Conservation (phyloP, 805 yeast species). For the Ogataea pini region DNA sequence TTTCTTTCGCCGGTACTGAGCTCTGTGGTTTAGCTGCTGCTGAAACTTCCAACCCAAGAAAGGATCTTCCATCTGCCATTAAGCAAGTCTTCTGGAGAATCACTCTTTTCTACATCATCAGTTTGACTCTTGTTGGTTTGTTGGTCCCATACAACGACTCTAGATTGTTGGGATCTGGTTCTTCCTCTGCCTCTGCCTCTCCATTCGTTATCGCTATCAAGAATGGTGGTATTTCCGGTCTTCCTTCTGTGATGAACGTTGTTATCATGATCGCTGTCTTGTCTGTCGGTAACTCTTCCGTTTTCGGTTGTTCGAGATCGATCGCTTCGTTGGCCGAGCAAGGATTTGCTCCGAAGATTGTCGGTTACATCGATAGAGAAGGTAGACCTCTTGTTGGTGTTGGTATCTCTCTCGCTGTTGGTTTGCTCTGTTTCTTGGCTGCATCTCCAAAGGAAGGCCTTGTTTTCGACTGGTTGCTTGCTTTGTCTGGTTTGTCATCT, state of each 20-base stretch:
- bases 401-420: constrained; percentile 51
- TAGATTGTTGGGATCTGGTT: constrained; percentile 45
- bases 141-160: constrained; percentile 59
- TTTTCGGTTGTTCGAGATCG: constrained; percentile 73
- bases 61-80: constrained; percentile 61
- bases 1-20: constrained; percentile 70
- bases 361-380: constrained; percentile 69
- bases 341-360: constrained; percentile 62
- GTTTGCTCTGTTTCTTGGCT: constrained; percentile 61
- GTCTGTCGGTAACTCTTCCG: constrained; percentile 76
- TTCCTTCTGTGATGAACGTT: constrained; percentile 74
- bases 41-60: constrained; percentile 62
- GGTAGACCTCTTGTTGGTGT: constrained; percentile 82
- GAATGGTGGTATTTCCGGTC: constrained; percentile 59
- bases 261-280: constrained; percentile 71
- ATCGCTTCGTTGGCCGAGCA: constrained; percentile 68
- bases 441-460: constrained; percentile 56
- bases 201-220: constrained; percentile 76
- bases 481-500: constrained; percentile 78
- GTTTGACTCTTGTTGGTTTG: constrained; percentile 55
- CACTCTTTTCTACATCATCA: constrained; percentile 54
- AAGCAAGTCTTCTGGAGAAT: constrained; percentile 69
- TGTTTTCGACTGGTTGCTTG: constrained; percentile 74
- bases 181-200: constrained; percentile 60
- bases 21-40: constrained; percentile 66